Percentiles rank a stretch among this genome's conserved stretches.
Evolutionary conservation across 805 yeast species (phyloP).

Genomic region (Cyberlindnera subsufficiens): DNA sequence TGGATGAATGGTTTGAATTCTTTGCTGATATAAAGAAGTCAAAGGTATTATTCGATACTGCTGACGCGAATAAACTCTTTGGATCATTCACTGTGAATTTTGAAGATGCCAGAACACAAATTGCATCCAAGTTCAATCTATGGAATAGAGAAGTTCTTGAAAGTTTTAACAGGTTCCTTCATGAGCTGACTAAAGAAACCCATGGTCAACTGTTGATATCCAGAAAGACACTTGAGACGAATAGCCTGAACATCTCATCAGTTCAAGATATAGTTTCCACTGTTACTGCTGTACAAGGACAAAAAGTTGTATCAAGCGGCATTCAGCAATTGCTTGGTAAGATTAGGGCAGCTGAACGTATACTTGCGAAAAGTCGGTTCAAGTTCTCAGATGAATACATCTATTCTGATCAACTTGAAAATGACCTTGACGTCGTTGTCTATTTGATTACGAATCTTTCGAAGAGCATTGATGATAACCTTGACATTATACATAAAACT

Average conservation of each 20-base stretch:
- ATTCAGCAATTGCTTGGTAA: constrained; percentile 5
- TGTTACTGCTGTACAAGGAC: constrained; percentile 32
- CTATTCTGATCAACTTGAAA: constrained; percentile 56
- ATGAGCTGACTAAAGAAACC: constrained; percentile 24
- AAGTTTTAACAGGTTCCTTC: constrained; percentile 35
- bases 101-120: constrained; percentile 46
- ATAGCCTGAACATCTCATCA: constrained; percentile 30
- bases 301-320: constrained; percentile 10
- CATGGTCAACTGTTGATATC: constrained; percentile 27
- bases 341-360: constrained; percentile 27
- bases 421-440: constrained; percentile 36
- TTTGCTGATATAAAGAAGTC: constrained; percentile 38
- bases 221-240: constrained; percentile 32
- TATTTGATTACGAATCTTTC: constrained; percentile 33
- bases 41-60: constrained; percentile 44
- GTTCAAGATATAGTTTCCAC: constrained; percentile 32
- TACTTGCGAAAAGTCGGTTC: constrained; percentile 38
- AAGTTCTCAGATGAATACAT: constrained; percentile 51
- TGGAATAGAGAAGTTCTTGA: constrained; percentile 47
- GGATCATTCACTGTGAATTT: constrained; percentile 42
- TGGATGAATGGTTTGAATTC: constrained; percentile 43
- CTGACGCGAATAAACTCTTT: constrained; percentile 32
- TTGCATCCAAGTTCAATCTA: constrained; percentile 46
- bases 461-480: constrained; percentile 33
- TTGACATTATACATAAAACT: constrained; percentile 35